A percentile compares a stretch with the other conserved stretches of the same genome.
phyloP scores from a whole-genome alignment of 1,139 yeast genomes.

The Diutina rugosa region DNA sequence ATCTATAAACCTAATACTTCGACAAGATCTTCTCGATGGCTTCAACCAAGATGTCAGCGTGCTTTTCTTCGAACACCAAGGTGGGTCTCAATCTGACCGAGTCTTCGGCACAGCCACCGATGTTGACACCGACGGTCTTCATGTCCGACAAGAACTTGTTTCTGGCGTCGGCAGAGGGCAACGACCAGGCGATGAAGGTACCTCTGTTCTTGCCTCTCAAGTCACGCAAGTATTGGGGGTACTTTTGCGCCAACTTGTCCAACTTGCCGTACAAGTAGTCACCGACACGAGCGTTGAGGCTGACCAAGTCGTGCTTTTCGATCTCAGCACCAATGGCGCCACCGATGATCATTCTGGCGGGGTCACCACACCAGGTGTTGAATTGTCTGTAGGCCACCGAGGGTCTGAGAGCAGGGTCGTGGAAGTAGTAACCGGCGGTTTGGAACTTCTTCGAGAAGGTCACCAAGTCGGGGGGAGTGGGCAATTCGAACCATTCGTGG shows the following conservation, averaged over 20 bases:
- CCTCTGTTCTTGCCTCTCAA: constrained; percentile 68
- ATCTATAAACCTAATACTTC: constrained; percentile 5
- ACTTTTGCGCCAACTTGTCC: constrained; percentile 30
- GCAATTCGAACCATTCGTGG: constrained; percentile 55
- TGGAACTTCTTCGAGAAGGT: constrained; percentile 71
- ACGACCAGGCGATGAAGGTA: constrained; percentile 71
- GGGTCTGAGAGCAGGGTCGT: constrained; percentile 49
- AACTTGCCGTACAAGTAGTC: constrained; percentile 41
- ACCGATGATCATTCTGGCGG: constrained; percentile 53
- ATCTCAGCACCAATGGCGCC: constrained; percentile 53
- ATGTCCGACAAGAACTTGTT: constrained; percentile 43
- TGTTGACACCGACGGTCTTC: constrained; percentile 53
- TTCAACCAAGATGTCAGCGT: constrained; percentile 52
- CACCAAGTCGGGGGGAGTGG: constrained; percentile 59
- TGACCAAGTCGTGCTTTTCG: constrained; percentile 34
- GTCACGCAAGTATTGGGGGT: constrained; percentile 37
- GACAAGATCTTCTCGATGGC: constrained; percentile 36
- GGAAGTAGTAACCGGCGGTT: constrained; percentile 68
- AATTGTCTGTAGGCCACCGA: constrained; percentile 60
- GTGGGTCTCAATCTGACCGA: constrained; percentile 72
- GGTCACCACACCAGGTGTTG: constrained; percentile 82
- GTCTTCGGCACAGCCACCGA: constrained; percentile 71
- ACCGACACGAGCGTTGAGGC: constrained; percentile 43
- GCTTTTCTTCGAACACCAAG: constrained; percentile 61
- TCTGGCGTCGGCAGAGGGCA: constrained; percentile 39